A percentile compares a stretch with the other conserved stretches of the same genome.
These are phyloP conservation scores for Sordariomycetes sp. DNA, from an alignment of 2,329 filamentous ascomycete genomes.

Conservation along the genomic window DNA sequence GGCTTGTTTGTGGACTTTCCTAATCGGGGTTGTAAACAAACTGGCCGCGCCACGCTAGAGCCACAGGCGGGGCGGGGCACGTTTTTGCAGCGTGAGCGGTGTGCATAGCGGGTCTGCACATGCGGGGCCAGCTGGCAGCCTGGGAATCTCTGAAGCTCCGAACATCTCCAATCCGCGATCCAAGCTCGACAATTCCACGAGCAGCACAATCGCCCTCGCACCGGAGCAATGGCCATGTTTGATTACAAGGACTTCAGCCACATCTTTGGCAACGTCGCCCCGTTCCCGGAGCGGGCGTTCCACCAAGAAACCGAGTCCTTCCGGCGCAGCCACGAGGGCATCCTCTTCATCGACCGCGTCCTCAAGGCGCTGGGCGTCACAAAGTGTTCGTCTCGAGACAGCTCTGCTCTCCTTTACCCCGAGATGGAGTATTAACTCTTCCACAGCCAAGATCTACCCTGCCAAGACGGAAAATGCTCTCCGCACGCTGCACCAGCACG, in stretches of 20 bases:
- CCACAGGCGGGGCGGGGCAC: constrained; percentile 1
- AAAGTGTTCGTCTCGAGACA: constrained; percentile 37
- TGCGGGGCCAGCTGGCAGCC: neutral
- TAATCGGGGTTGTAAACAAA: constrained; percentile 27
- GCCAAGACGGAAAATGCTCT: constrained; percentile 57
- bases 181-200: neutral
- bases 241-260: constrained; percentile 54
- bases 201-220: neutral
- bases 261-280: constrained; percentile 49
- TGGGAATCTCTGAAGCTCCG: neutral
- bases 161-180: neutral
- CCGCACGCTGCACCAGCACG: constrained; percentile 54
- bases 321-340: constrained; percentile 54
- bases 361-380: constrained; percentile 55
- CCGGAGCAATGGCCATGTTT: constrained; percentile 30
- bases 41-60: neutral
- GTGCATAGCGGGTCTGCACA: neutral
- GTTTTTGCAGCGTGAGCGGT: neutral
- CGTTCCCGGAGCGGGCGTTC: constrained; percentile 43
- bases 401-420: neutral
- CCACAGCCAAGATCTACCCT: constrained; percentile 55
- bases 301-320: constrained; percentile 51
- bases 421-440: neutral
- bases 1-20: constrained; percentile 10
- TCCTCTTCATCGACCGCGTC: constrained; percentile 70